Percentiles rank a stretch among this genome's conserved stretches.
These are phyloP conservation scores for Kodamaea fukazawae DNA, from an alignment of 805 yeast genomes.

Conservation along the genomic window DNA sequence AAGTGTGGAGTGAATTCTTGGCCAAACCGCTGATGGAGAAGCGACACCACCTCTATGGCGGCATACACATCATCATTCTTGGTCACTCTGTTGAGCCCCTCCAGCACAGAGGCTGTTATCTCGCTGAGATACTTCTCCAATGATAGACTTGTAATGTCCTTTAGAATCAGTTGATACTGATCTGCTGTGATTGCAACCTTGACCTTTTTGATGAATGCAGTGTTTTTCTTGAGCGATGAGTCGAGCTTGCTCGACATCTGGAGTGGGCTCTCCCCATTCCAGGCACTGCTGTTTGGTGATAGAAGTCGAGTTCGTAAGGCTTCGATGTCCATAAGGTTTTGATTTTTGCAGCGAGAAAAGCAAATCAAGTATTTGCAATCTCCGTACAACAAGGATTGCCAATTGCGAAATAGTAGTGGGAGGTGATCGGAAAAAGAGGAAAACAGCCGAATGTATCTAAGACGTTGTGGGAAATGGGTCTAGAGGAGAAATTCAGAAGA, in stretches of 20 bases:
- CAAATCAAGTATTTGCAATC: too few species aligned
- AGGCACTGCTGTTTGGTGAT: slow-evolving; percentile 25
- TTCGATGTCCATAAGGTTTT: too few species aligned
- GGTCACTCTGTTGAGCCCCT: slow-evolving; percentile 53
- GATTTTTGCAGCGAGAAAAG: too few species aligned
- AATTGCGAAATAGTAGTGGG: too few species aligned
- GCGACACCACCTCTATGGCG: slow-evolving; percentile 64
- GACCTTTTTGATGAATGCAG: slow-evolving; percentile 72
- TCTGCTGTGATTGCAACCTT: slow-evolving; percentile 57
- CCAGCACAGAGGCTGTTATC: slow-evolving; percentile 57
- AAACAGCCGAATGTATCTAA: too few species aligned
- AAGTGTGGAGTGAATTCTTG: slow-evolving; percentile 46
- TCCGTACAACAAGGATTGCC: too few species aligned
- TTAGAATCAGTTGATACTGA: slow-evolving; percentile 43
- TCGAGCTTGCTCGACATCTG: slow-evolving; percentile 45
- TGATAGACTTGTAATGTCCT: slow-evolving; percentile 61
- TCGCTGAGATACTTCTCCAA: slow-evolving; percentile 76
- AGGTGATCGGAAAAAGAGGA: too few species aligned
- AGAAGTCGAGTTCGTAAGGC: too few species aligned
- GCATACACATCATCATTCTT: slow-evolving; percentile 59
- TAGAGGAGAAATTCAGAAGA: too few species aligned
- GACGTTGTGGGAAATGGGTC: too few species aligned
- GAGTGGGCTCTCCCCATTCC: slow-evolving; percentile 45
- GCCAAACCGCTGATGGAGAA: slow-evolving; percentile 73
- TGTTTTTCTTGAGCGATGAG: slow-evolving; percentile 76